These are phyloP conservation scores for Euphorbia corollata DNA, from an alignment of 441 rosid genomes.

Conservation along the genomic window DNA sequence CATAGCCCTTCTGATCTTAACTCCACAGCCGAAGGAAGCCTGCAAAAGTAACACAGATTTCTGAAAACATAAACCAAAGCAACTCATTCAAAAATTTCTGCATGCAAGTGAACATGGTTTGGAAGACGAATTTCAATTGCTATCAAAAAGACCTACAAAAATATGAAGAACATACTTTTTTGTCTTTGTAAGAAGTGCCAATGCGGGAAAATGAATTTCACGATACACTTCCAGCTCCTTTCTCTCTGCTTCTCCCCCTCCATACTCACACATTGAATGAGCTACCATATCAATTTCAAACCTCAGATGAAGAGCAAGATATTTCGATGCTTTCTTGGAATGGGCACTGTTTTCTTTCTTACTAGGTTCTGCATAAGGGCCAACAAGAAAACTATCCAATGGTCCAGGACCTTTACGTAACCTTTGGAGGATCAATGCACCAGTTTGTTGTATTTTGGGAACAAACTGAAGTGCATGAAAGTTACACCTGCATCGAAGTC, in stretches of 20 bases:
- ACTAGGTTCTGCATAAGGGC: conserved; percentile 44
- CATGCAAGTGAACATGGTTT: too few species aligned
- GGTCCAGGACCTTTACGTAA: conserved; percentile 54
- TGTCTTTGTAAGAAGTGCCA: conserved; percentile 51
- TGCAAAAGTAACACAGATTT: conserved; percentile 22
- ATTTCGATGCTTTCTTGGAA: conserved; percentile 50
- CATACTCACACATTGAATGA: conserved; percentile 88
- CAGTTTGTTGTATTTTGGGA: conserved; percentile 85
- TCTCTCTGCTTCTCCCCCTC: conserved; percentile 80
- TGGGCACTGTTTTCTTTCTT: conserved; percentile 32
- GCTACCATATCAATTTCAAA: conserved; percentile 99
- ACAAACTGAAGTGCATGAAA: conserved; percentile 72
- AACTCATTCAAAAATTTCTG: too few species aligned
- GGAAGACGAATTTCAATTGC: too few species aligned
- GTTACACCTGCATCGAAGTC: conserved; percentile 97
- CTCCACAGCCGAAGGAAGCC: conserved; percentile 67
- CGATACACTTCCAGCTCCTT: conserved; percentile 72
- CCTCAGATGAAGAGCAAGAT: conserved; percentile 78
- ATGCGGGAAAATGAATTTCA: conserved; percentile 78
- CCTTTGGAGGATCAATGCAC: conserved; percentile 62
- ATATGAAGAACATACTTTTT: conserved; percentile 36
- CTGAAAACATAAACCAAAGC: too few species aligned
- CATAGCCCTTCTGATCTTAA: conserved; percentile 83
- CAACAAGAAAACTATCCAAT: conserved; percentile 66
- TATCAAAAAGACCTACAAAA: too few species aligned